Conservation (phyloP, 1,139 yeast species). For the Zygoascus hellenicus region DNA sequence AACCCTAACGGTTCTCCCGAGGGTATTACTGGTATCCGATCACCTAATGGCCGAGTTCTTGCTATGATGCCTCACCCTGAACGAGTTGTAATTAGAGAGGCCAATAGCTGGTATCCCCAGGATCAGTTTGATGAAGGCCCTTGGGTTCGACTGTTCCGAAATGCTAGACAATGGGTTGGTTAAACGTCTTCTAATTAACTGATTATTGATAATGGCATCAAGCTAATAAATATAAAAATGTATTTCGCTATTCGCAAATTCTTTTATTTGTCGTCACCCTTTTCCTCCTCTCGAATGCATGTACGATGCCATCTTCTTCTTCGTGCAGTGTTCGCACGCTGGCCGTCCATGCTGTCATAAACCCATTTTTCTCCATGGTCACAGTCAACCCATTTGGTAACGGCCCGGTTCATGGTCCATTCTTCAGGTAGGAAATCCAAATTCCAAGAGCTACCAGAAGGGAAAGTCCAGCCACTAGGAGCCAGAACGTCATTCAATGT, state of each 20-base stretch:
- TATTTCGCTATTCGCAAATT: neutral
- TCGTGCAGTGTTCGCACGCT: constrained; percentile 18
- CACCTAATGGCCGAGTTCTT: constrained; percentile 88
- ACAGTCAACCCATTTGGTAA: constrained; percentile 16
- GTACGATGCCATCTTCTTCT: constrained; percentile 27
- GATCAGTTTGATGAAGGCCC: constrained; percentile 56
- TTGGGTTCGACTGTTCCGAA: constrained; percentile 90
- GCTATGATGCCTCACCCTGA: constrained; percentile 99
- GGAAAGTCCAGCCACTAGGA: constrained; percentile 27
- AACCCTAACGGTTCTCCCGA: constrained; percentile 95
- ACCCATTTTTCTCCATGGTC: constrained; percentile 32
- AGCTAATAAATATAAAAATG: constrained; percentile 1
- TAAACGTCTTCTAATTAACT: constrained; percentile 17
- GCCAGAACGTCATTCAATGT: constrained; percentile 22
- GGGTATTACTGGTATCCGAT: constrained; percentile 89
- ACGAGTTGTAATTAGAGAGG: constrained; percentile 80
- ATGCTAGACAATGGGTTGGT: constrained; percentile 93
- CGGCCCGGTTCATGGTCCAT: constrained; percentile 23
- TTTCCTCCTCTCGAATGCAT: constrained; percentile 19
- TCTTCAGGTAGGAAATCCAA: constrained; percentile 25
- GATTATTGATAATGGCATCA: neutral
- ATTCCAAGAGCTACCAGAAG: constrained; percentile 21
- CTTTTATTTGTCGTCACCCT: neutral
- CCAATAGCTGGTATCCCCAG: constrained; percentile 86
- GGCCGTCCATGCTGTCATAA: constrained; percentile 23